Base-by-base conservation (phyloP, 495 filamentous ascomycete genomes). In the Lasiosphaeria hispida region DNA sequence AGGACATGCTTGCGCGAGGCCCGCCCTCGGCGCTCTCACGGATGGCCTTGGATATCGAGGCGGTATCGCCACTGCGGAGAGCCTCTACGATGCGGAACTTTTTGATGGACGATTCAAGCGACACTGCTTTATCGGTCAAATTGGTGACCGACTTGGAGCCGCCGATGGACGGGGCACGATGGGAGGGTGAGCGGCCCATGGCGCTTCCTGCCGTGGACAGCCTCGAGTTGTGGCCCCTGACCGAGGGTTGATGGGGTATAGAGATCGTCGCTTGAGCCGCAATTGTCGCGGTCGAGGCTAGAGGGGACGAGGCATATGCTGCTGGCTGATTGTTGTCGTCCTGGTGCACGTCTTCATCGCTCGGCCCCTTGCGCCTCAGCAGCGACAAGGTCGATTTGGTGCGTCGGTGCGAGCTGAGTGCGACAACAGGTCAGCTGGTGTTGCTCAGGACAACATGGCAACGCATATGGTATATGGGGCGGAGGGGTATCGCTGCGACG, bases 71-170 rank as follows among this genome's bases (percentile, higher is more conserved):
- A 66, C 83, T 93, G 58, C 95, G 82, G 52, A 98, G 76, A 14
- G 91, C 86, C 72, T 97, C 94, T 66, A 97, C 96, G 23, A 97
- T 83, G 58, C 92, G 86, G 74, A 97, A 98, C 59, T 92, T 91
- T 60, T 85, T 83, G 37, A 98, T 92, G 0, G 94, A 97, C 69
- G 96, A 90, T 64, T 98, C 93, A 39, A 98, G 90, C 0, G 90
- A 87, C 7, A 73, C 72, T 2, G 74, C 76, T 53, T 72, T 76
- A 38, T 75, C 73, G 18, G 61, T 57, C 6, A 68, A 47, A 43
- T 65, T 68, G 14, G 63, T 58, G 13, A 64, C 43, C 7, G 63
- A 56, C 42, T 68, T 70, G 55, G 67, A 55, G 13, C 65, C 68
- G 10, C 57, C 63, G 48, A 66, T 48, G 40, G 66, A 67, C 7